phyloP scores from a whole-genome alignment of 2,329 filamentous ascomycete genomes.

The Aspergillus jensenii region DNA sequence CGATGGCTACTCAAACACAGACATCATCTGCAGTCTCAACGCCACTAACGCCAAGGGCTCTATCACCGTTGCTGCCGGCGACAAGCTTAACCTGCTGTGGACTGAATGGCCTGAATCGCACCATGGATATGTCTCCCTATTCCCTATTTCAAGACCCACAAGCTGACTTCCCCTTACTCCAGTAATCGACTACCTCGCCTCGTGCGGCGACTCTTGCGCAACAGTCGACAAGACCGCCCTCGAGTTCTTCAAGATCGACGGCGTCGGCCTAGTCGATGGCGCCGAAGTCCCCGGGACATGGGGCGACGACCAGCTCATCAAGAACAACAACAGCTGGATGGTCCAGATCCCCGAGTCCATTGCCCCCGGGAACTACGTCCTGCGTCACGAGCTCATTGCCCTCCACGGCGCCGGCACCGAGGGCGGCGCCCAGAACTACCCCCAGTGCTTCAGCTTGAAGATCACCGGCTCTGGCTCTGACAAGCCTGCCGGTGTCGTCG shows the following conservation, averaged over 20 bases:
- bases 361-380: constrained; percentile 51
- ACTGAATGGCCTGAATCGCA: constrained; percentile 62
- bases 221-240: constrained; percentile 51
- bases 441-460: constrained; percentile 58
- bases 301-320: constrained; percentile 53
- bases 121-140: constrained; percentile 38
- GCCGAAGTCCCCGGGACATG: constrained; percentile 47
- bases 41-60: constrained; percentile 50
- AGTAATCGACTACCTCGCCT: constrained; percentile 62
- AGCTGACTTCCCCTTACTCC: constrained; percentile 31
- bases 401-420: constrained; percentile 44
- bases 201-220: constrained; percentile 54
- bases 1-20: constrained; percentile 48
- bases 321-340: constrained; percentile 49
- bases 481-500: constrained; percentile 47
- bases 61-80: constrained; percentile 59
- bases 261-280: constrained; percentile 50
- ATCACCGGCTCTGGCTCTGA: constrained; percentile 52
- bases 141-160: not conserved
- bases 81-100: constrained; percentile 59
- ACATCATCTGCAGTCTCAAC: constrained; percentile 58
- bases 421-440: constrained; percentile 51
- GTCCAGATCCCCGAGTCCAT: constrained; percentile 47
- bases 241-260: constrained; percentile 62
- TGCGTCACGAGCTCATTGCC: constrained; percentile 54